Percentiles rank a stretch among this genome's conserved stretches.
Evolutionary conservation across 257 asterid genomes (phyloP).

Genomic region (Solanum chmielewskii): DNA sequence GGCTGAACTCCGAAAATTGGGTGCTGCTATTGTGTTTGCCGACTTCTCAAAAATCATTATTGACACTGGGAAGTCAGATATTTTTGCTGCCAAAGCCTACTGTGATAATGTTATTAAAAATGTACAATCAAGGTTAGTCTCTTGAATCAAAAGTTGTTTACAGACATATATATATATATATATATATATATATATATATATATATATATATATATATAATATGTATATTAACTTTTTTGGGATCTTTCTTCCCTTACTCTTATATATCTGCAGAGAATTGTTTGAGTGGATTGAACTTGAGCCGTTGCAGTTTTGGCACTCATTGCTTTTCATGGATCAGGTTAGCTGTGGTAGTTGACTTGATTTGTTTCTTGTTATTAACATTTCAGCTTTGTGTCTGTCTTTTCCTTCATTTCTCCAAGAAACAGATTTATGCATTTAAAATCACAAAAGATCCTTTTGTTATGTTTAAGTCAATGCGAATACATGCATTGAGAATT

Average conservation of each 20-base stretch:
- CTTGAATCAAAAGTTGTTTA: not conserved
- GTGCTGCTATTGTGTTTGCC: conserved; percentile 73
- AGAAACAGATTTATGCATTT: not conserved
- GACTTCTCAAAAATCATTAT: conserved; percentile 75
- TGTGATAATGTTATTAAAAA: conserved; percentile 84
- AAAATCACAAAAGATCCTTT: not conserved
- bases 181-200: too few species aligned
- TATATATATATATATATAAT: too few species aligned
- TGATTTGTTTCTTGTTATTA: not conserved
- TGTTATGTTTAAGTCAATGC: not conserved
- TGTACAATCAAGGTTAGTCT: conserved; percentile 60
- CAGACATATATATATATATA: not conserved
- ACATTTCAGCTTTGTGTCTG: not conserved
- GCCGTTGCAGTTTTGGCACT: conserved; percentile 90
- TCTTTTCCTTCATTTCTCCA: not conserved
- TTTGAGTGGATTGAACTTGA: conserved; percentile 97
- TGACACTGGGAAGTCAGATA: conserved; percentile 83
- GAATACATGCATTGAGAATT: not conserved
- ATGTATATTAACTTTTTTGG: not conserved
- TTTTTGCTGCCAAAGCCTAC: conserved; percentile 84
- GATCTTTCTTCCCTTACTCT: conserved; percentile 4
- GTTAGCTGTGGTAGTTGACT: conserved; percentile 24
- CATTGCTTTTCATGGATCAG: conserved; percentile 97
- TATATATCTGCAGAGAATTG: conserved; percentile 47
- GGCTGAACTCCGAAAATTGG: conserved; percentile 93